These are phyloP conservation scores for Saccharomycodes ludwigii DNA, from an alignment of 805 yeast species.

Conservation along the genomic window DNA sequence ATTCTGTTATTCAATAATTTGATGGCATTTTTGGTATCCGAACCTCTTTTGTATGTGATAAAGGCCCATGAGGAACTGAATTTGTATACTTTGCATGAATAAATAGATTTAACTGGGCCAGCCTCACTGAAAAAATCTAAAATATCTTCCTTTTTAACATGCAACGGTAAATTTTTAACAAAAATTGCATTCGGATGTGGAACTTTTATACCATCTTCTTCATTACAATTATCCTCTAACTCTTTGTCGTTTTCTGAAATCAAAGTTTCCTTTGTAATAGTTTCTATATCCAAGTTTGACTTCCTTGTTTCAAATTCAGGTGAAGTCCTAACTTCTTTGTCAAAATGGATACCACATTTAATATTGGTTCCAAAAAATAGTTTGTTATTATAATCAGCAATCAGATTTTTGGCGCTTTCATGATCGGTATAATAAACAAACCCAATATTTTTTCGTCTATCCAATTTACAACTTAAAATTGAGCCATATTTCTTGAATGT, in stretches of 20 bases:
- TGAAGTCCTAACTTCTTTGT: slow-evolving; percentile 20
- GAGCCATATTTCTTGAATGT: slow-evolving; percentile 36
- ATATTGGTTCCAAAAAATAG: slow-evolving; percentile 21
- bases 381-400: slow-evolving; percentile 20
- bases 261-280: slow-evolving; percentile 10
- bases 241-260: slow-evolving; percentile 9
- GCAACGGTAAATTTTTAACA: slow-evolving; percentile 23
- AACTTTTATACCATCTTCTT: slow-evolving; percentile 2
- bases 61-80: slow-evolving; percentile 26
- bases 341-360: slow-evolving; percentile 31
- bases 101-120: slow-evolving; percentile 26
- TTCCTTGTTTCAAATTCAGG: slow-evolving; percentile 23
- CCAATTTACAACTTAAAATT: slow-evolving; percentile 30
- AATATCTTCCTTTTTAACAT: slow-evolving; percentile 19
- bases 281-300: slow-evolving; percentile 11
- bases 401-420: slow-evolving; percentile 24
- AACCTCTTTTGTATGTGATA: slow-evolving; percentile 28
- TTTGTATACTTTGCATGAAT: slow-evolving; percentile 17
- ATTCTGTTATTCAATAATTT: slow-evolving; percentile 17
- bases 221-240: slow-evolving; percentile 1
- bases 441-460: slow-evolving; percentile 27
- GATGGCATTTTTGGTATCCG: slow-evolving; percentile 27
- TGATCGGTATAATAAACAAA: slow-evolving; percentile 27
- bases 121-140: slow-evolving; percentile 18
- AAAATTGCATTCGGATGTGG: slow-evolving; percentile 24